Conservation (phyloP, 1,284 basidiomycete species). For the Thecaphora thlaspeos region DNA sequence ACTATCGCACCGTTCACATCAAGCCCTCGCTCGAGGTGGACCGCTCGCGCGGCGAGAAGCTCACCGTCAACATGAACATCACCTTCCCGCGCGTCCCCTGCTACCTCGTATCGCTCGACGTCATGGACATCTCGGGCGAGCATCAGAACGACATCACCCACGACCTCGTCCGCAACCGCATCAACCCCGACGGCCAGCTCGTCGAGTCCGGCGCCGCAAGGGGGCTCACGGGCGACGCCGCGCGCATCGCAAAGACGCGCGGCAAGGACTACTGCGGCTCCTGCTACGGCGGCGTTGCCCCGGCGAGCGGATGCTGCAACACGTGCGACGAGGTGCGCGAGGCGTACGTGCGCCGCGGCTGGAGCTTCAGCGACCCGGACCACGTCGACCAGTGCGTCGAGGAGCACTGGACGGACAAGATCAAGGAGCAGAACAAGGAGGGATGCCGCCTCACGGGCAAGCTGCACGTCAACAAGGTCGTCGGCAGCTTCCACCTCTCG, state of each 20-base stretch:
- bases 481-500: slow-evolving; percentile 60
- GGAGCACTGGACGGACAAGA: slow-evolving; percentile 92
- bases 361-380: slow-evolving; percentile 90
- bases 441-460: slow-evolving; percentile 91
- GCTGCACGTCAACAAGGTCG: slow-evolving; percentile 92
- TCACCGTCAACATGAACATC: slow-evolving; percentile 87
- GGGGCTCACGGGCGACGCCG: slow-evolving; percentile 48
- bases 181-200: slow-evolving; percentile 66
- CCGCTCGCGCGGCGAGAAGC: slow-evolving; percentile 86
- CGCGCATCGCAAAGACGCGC: slow-evolving; percentile 29
- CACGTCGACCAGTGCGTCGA: slow-evolving; percentile 83
- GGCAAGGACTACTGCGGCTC: slow-evolving; percentile 66
- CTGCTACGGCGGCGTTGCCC: slow-evolving; percentile 86
- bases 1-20: slow-evolving; percentile 77
- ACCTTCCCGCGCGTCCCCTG: slow-evolving; percentile 97
- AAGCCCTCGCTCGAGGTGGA: slow-evolving; percentile 64
- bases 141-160: slow-evolving; percentile 71
- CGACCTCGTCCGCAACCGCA: slow-evolving; percentile 80
- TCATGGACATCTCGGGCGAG: slow-evolving; percentile 98
- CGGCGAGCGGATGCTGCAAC: slow-evolving; percentile 80
- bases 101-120: slow-evolving; percentile 72
- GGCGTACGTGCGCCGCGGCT: slow-evolving; percentile 85
- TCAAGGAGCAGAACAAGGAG: slow-evolving; percentile 86
- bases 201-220: slow-evolving; percentile 26
- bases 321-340: slow-evolving; percentile 91